Conservation (phyloP, 768 basidiomycete species). For the Hypholoma sublateritium region DNA sequence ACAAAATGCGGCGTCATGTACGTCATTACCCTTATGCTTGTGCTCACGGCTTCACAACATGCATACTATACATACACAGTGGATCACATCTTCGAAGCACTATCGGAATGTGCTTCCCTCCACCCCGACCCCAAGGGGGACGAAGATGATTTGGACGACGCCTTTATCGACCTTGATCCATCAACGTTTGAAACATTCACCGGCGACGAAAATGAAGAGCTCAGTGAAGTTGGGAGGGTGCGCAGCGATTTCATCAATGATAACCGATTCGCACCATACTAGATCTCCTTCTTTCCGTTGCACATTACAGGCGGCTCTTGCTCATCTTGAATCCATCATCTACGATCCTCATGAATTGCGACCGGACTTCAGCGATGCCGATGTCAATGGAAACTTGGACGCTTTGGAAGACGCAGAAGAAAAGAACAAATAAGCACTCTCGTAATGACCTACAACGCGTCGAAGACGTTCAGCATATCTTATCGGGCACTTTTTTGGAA, state of each 20-base stretch:
- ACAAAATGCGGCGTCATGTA: slow-evolving; percentile 54
- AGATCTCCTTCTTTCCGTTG: slow-evolving; percentile 39
- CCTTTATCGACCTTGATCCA: slow-evolving; percentile 50
- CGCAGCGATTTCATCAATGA: slow-evolving; percentile 84
- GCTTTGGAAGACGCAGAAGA: slow-evolving; percentile 10
- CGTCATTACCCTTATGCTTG: slow-evolving; percentile 27
- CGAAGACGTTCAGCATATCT: no score
- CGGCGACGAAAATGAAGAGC: slow-evolving; percentile 66
- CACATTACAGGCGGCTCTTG: slow-evolving; percentile 68
- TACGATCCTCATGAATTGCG: slow-evolving; percentile 42
- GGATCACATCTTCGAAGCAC: slow-evolving; percentile 82
- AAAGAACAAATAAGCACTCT: background rate
- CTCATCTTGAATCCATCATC: slow-evolving; percentile 81
- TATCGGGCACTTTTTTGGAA: no score
- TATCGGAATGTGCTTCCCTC: slow-evolving; percentile 81
- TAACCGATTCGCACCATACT: slow-evolving; percentile 84
- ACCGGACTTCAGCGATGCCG: slow-evolving; percentile 13
- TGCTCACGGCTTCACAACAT: background rate
- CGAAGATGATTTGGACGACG: slow-evolving; percentile 54
- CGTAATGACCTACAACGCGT: background rate
- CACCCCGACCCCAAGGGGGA: slow-evolving; percentile 67
- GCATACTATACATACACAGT: slow-evolving; percentile 43
- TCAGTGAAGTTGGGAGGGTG: slow-evolving; percentile 90
- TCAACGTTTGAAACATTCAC: slow-evolving; percentile 52
- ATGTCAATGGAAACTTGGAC: slow-evolving; percentile 1